Conservation (phyloP, 306 rosid species). For the Cyclanthera cordifolia region DNA sequence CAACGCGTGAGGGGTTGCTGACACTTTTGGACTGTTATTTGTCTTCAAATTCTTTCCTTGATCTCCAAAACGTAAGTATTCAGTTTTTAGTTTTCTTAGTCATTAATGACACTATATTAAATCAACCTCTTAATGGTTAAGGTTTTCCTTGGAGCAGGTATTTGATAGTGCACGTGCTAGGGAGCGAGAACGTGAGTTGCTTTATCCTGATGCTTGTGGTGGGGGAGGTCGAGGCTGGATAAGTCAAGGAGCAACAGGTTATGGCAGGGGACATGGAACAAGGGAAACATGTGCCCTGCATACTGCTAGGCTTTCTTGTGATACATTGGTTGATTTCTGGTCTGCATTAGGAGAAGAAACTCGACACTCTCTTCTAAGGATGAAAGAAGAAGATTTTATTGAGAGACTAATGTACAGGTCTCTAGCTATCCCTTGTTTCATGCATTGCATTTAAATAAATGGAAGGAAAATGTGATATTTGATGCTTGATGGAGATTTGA, state of each 20-base stretch:
- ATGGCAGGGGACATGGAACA: slow-evolving; percentile 92
- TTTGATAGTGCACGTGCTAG: slow-evolving; percentile 93
- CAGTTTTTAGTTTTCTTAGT: background rate
- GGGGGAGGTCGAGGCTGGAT: slow-evolving; percentile 99
- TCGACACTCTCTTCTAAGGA: slow-evolving; percentile 79
- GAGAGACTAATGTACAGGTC: slow-evolving; percentile 99
- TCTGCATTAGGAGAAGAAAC: slow-evolving; percentile 98
- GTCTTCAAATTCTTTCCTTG: slow-evolving; percentile 59
- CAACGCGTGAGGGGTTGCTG: slow-evolving; percentile 76
- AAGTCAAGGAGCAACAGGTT: slow-evolving; percentile 80
- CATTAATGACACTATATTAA: background rate
- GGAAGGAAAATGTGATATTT: slow-evolving; percentile 9
- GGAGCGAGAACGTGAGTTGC: slow-evolving; percentile 94
- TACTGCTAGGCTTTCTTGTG: slow-evolving; percentile 95
- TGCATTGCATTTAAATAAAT: slow-evolving; percentile 21
- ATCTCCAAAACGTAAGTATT: slow-evolving; percentile 69
- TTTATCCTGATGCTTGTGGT: slow-evolving; percentile 99
- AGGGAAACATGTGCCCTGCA: slow-evolving; percentile 97
- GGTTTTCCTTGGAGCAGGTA: slow-evolving; percentile 44
- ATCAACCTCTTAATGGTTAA: slow-evolving; percentile 17
- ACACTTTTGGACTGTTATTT: slow-evolving; percentile 85
- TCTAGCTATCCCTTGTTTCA: slow-evolving; percentile 25
- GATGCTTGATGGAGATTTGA: background rate
- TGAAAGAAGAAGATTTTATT: slow-evolving; percentile 99
- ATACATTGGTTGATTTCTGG: slow-evolving; percentile 96